phyloP scores from a whole-genome alignment of 2,329 filamentous ascomycete genomes.

The Alternaria triticimaculans region DNA sequence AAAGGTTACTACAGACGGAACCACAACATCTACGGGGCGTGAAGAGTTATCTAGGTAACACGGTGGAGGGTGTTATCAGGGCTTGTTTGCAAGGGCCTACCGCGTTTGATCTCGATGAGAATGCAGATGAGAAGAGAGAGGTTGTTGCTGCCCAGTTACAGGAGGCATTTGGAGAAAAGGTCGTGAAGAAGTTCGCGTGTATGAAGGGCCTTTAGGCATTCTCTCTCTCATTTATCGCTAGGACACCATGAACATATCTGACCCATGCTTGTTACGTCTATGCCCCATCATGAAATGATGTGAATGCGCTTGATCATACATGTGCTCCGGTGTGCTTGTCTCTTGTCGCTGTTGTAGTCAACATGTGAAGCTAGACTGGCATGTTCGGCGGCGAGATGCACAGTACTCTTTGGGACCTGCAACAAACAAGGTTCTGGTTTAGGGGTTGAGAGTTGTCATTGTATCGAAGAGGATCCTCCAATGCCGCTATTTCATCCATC shows the following conservation, averaged over 20 bases:
- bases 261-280: not conserved
- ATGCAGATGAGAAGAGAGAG: conserved; percentile 40
- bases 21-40: conserved; percentile 31
- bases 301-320: not conserved
- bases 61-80: conserved; percentile 33
- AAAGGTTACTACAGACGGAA: conserved; percentile 31
- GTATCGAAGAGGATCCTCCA: conserved; percentile 14
- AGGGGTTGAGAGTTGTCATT: conserved; percentile 19
- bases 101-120: conserved; percentile 37
- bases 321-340: not conserved
- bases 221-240: not conserved
- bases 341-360: not conserved
- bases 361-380: not conserved
- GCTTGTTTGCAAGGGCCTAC: conserved; percentile 39
- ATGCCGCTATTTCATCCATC: conserved; percentile 15
- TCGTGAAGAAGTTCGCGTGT: conserved; percentile 36
- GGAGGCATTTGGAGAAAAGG: conserved; percentile 40
- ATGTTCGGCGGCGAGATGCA: not conserved
- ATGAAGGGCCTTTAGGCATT: conserved; percentile 28
- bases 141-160: conserved; percentile 38
- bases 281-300: not conserved
- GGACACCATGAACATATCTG: not conserved
- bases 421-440: not conserved
- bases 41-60: conserved; percentile 34
- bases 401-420: not conserved